Base-by-base conservation (phyloP, 495 filamentous ascomycete species). In the Aspergillus ellipticus region DNA sequence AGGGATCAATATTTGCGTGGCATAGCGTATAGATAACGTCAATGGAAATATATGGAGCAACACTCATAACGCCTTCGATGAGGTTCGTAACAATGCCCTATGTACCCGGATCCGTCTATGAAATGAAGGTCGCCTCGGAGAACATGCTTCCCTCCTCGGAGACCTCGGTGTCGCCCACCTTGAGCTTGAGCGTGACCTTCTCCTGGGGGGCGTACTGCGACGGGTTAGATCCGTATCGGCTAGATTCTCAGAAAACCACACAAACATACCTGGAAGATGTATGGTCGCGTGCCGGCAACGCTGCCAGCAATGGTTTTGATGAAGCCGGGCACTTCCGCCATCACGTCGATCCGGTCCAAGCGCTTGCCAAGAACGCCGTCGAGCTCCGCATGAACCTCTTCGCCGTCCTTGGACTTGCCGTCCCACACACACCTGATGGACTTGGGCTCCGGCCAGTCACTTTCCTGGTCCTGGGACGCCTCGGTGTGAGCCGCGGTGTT, bases 241-340 rank as follows among this genome's bases (percentile, higher is more conserved):
- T 22, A 42, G 20, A 43, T 22, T 31, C n/a, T 15, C 26, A 24
- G 35, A 28, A 49, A 46, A 15, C n/a, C 1, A 56, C 51, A 56
- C 22, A 19, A 48, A 24, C 55, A 55, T 67, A 93, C 92, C 82
- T 96, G 93, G 76, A 96, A 98, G 66, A 98, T 97, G 68, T 96
- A 98, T 8, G 94, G 95, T 74, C 89, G 90, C 19, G 94, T 93
- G 57, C 94, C 94, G 2, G 85, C 89, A 41, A 92, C 89, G 42
- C 80, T 85, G 37, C 88, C 89, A 10, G 95, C 90, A 69, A 98
- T 88, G 47, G 81, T 84, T 83, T 97, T 98, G 64, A 98, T 86
- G 63, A 98, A 96, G 26, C 88, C 89, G 3, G 94, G 94, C 48
- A 97, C 88, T 67, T 98, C 90, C 8, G 86, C 89, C 92, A 98